Percentiles rank a stretch among this genome's conserved stretches.
These are phyloP conservation scores for Pseudopyrenochaeta lycopersici DNA, from an alignment of 2,329 filamentous ascomycete genomes.

Conservation along the genomic window DNA sequence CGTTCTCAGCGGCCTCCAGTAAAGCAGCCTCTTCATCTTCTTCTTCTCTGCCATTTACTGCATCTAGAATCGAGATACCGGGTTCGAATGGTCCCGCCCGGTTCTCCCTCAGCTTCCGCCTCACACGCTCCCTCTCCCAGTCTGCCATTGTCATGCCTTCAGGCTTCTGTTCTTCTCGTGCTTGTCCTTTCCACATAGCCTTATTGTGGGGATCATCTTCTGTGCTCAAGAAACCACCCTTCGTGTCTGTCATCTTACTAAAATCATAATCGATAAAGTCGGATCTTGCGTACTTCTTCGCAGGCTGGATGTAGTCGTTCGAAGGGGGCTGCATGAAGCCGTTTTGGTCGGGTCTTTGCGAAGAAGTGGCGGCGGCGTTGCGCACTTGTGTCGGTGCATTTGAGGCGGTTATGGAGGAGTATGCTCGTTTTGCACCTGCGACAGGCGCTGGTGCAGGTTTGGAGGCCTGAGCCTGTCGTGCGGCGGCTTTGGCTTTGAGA, in stretches of 20 bases:
- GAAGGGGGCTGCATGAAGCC: slow-evolving; percentile 45
- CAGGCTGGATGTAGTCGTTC: slow-evolving; percentile 71
- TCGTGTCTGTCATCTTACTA: slow-evolving; percentile 96
- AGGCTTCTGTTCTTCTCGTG: slow-evolving; percentile 72
- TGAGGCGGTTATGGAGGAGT: slow-evolving; percentile 68
- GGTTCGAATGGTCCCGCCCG: slow-evolving; percentile 89
- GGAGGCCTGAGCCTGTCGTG: slow-evolving; percentile 55
- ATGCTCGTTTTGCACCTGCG: slow-evolving; percentile 75
- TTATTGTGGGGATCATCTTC: slow-evolving; percentile 93
- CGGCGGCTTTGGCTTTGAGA: slow-evolving; percentile 84
- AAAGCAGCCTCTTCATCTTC: slow-evolving; percentile 37
- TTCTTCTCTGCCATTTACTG: slow-evolving; percentile 53
- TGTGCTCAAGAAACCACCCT: slow-evolving; percentile 90
- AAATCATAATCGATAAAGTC: slow-evolving; percentile 96
- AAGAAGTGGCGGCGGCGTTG: slow-evolving; percentile 69
- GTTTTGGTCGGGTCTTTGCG: slow-evolving; percentile 45
- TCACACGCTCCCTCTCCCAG: slow-evolving; percentile 85
- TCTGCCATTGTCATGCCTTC: slow-evolving; percentile 88
- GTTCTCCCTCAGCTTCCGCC: slow-evolving; percentile 75
- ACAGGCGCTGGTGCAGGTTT: slow-evolving; percentile 39
- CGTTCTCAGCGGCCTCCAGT: slow-evolving; percentile 54
- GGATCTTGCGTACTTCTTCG: slow-evolving; percentile 82
- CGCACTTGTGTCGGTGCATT: slow-evolving; percentile 64
- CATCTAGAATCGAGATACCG: slow-evolving; percentile 75
- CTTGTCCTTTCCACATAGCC: slow-evolving; percentile 61